Evolutionary conservation across 2,329 filamentous ascomycete species (phyloP).

Genomic region (Coniochaeta sp.): DNA sequence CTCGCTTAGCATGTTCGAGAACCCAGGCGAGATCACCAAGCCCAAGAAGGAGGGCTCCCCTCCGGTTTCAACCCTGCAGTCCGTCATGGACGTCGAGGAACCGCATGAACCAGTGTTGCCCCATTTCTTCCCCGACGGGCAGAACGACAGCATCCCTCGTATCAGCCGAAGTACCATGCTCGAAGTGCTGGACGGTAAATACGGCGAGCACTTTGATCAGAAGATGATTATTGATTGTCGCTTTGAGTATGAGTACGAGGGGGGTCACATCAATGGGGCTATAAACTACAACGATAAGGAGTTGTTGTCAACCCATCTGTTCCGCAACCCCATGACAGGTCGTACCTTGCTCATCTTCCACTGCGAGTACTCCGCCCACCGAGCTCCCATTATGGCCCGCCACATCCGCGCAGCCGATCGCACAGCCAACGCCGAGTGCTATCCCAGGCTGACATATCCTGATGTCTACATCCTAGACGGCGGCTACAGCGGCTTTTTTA

Average conservation of each 20-base stretch:
- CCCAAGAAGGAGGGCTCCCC: conserved; percentile 57
- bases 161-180: conserved; percentile 78
- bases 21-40: conserved; percentile 81
- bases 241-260: conserved; percentile 98
- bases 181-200: conserved; percentile 82
- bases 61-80: conserved; percentile 53
- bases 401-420: conserved; percentile 88
- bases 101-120: conserved; percentile 65
- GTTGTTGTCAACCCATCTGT: conserved; percentile 70
- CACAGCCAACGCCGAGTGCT: conserved; percentile 73
- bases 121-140: conserved; percentile 73
- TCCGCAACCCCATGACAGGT: conserved; percentile 57
- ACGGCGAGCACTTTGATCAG: conserved; percentile 67
- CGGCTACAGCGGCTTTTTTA: conserved; percentile 91
- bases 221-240: conserved; percentile 91
- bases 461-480: conserved; percentile 97
- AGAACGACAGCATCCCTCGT: conserved; percentile 79
- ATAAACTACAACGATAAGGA: conserved; percentile 98
- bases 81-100: conserved; percentile 80
- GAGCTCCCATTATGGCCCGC: conserved; percentile 92
- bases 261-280: conserved; percentile 88
- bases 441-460: conserved; percentile 86
- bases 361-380: conserved; percentile 97
- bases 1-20: conserved; percentile 97
- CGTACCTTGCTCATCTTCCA: conserved; percentile 86